Evolutionary conservation across 768 basidiomycete genomes (phyloP).

Genomic region (Porphyrellus cyaneotinctus): DNA sequence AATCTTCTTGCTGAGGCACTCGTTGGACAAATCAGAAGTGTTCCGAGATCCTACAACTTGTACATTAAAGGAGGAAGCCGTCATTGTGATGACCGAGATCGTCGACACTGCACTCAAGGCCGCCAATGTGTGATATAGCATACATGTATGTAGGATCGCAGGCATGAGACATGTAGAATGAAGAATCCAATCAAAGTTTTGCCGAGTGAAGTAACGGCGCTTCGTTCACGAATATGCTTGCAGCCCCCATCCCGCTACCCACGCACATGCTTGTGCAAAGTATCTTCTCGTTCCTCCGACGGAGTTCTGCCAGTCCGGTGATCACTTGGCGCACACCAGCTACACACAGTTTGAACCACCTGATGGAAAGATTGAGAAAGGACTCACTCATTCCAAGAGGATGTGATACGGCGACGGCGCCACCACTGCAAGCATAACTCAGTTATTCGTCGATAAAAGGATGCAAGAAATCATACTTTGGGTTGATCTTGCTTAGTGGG

Average conservation of each 20-base stretch:
- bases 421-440: constrained; percentile 51
- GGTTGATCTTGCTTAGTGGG: constrained; percentile 78
- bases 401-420: constrained; percentile 80
- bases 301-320: constrained; percentile 81
- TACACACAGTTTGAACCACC: constrained; percentile 27
- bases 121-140: neutral
- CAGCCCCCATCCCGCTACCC: constrained; percentile 89
- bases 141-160: neutral
- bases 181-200: constrained; percentile 22
- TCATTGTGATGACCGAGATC: constrained; percentile 65
- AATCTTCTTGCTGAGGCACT: neutral
- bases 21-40: constrained; percentile 51
- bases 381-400: constrained; percentile 79
- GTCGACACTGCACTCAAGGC: constrained; percentile 51
- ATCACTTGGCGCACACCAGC: constrained; percentile 86
- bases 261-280: constrained; percentile 81
- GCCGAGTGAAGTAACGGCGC: constrained; percentile 22
- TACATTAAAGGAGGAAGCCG: constrained; percentile 72
- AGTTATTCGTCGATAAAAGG: neutral
- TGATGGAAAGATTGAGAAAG: neutral
- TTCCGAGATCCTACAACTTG: constrained; percentile 61
- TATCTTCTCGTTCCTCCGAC: constrained; percentile 60
- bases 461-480: constrained; percentile 51
- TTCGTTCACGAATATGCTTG: constrained; percentile 77
- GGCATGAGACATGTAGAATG: neutral